Conservation (phyloP, 2,329 filamentous ascomycete genomes). For the Fusarium abutilonis region DNA sequence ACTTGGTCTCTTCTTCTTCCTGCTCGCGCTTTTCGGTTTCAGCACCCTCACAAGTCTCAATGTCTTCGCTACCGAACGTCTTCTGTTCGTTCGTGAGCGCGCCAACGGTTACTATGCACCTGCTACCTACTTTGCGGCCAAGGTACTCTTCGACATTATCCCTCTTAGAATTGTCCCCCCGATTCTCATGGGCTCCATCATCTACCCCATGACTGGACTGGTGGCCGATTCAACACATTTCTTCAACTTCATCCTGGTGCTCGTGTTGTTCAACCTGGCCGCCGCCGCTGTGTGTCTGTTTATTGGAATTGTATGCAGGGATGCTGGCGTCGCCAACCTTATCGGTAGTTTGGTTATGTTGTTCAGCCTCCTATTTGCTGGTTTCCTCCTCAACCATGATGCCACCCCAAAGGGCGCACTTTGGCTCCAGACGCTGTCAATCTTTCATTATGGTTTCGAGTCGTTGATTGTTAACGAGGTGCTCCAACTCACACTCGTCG, state of each 20-base stretch:
- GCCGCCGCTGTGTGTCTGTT: slow-evolving; percentile 94
- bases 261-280: slow-evolving; percentile 95
- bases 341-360: slow-evolving; percentile 97
- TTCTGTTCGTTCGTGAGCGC: slow-evolving; percentile 90
- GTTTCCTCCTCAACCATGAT: slow-evolving; percentile 92
- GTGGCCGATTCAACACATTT: slow-evolving; percentile 85
- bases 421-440: slow-evolving; percentile 93
- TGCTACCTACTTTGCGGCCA: slow-evolving; percentile 91
- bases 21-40: slow-evolving; percentile 95
- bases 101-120: slow-evolving; percentile 98
- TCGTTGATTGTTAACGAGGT: slow-evolving; percentile 98
- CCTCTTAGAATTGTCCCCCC: slow-evolving; percentile 94
- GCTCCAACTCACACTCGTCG: slow-evolving; percentile 84
- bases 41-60: slow-evolving; percentile 93
- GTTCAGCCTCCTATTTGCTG: slow-evolving; percentile 94
- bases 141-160: slow-evolving; percentile 98
- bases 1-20: slow-evolving; percentile 96
- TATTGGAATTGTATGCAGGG: slow-evolving; percentile 94
- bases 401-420: slow-evolving; percentile 85
- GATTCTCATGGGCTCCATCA: slow-evolving; percentile 92
- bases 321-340: slow-evolving; percentile 89
- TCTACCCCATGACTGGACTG: slow-evolving; percentile 97
- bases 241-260: slow-evolving; percentile 87
- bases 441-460: slow-evolving; percentile 98
- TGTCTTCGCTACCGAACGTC: slow-evolving; percentile 89